Evolutionary conservation across 768 basidiomycete genomes (phyloP), one percentile per base, ranked within the genome.

Genomic region (Kwoniella newhampshirensis): DNA sequence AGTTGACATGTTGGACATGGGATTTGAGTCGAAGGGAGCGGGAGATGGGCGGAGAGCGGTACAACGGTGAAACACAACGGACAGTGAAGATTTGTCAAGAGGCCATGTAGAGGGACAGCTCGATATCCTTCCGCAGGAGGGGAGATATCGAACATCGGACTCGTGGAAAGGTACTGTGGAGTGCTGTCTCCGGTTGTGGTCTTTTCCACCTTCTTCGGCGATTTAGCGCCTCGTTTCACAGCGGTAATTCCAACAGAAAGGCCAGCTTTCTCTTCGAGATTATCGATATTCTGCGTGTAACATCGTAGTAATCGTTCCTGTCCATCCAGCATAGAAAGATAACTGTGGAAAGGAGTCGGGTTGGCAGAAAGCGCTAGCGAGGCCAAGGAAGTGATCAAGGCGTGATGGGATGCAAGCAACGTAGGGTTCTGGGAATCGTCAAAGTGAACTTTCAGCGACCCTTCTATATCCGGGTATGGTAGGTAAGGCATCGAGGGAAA

Each of bases 231-330:
- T 7, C 41, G 41, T 8, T n/a, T n/a, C 41, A 30, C 15, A 21
- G 26, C 30, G 81, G 90, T 89, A 11, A 92, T 81, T n/a, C 91
- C 90, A 59, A 89, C 88, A 1, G 86, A 85, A 9, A 94, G 81
- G 3, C 91, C 91, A n/a, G 83, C 86, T 73, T 90, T 91, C 57
- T 80, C 80, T 72, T 94, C 91, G 39, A 94, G 85, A 23, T 85
- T 86, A 73, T 94, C 91, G 58, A 93, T 93, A 77, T 94, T 93
- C 79, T 94, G 91, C 0, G 91, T 92, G 76, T 93, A 94, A 1
- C 91, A 88, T 23, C 91, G 82, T 35, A 92, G 81, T 3, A 94
- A 83, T 59, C 83, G 82, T 3, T 88, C 87, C 35, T 85, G 81
- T 59, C 86, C 81, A 68, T 93, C 89, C 27, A 93, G 83, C 27